Base-by-base conservation (phyloP, 805 yeast genomes). In the Ogataea wickerhamii region DNA sequence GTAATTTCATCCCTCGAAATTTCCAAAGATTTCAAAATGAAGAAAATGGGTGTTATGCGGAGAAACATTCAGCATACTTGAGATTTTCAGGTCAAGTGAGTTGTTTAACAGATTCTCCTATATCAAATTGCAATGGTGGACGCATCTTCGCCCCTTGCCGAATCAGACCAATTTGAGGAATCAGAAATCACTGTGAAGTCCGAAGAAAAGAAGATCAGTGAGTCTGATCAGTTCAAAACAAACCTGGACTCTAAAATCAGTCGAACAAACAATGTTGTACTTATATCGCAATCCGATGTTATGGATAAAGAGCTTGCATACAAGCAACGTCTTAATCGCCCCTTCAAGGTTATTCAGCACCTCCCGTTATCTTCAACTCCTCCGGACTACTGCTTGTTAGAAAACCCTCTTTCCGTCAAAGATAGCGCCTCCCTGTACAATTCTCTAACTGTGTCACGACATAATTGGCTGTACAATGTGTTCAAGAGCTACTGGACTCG, bases 401-500 rank as follows among this genome's bases (percentile, higher is more conserved):
- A 74, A 20, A 74, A 76, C 45, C 85, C 95, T 2, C 63, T 87
- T 18, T 72, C 85, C 0, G 70, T 82, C 8, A 77, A 76, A 51
- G 95, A 86, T 50, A 72, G 87, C 32, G 87, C 86, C 0, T 82
- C 82, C 0, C 55, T 85, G 6, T 82, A 83, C 52, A 71, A 77
- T 21, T 80, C 96, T 0, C 60, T 89, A 38, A 71, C 83, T 52
- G 74, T 76, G 26, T 89, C 97, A 0, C 67, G 98, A 25, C 73
- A 72, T 46, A 67, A 79, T 28, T 75, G 86, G 85, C 57, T 81
- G 44, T 53, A 80, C 60, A 72, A 73, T 24, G 76, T 87, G 72
- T 88, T 91, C 52, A 77, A 76, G 42, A 68, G 82, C 32, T 87
- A 80, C 51, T 91, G 97, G 96, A 61, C 66, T 2, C 51, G 66